phyloP scores from a whole-genome alignment of 257 asterid genomes.

The Coffea canephora region DNA sequence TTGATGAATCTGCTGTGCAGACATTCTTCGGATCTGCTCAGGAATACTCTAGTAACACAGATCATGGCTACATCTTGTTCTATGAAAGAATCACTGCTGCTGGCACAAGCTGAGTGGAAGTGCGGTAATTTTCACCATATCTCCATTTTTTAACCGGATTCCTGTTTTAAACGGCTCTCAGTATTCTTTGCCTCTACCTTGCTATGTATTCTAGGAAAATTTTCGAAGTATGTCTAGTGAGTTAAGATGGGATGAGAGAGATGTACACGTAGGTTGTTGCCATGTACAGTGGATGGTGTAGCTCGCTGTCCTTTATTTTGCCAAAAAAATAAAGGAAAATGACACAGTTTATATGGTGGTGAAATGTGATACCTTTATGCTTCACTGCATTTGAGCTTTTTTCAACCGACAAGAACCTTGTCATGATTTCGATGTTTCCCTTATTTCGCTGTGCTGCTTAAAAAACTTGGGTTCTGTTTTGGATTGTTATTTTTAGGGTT shows the following conservation, averaged over 20 bases:
- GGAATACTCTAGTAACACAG: slow-evolving; percentile 80
- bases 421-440: background rate
- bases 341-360: slow-evolving; percentile 16
- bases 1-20: slow-evolving; percentile 81
- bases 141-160: slow-evolving; percentile 29
- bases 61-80: slow-evolving; percentile 80
- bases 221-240: slow-evolving; percentile 12
- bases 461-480: too few species aligned
- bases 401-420: background rate
- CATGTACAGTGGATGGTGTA: slow-evolving; percentile 40
- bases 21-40: slow-evolving; percentile 86
- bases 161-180: slow-evolving; percentile 14
- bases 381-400: background rate
- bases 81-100: slow-evolving; percentile 52
- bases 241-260: slow-evolving; percentile 27
- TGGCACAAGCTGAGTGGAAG: slow-evolving; percentile 42
- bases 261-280: slow-evolving; percentile 31
- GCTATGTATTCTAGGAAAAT: slow-evolving; percentile 19
- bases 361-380: slow-evolving; percentile 2
- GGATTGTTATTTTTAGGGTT: too few species aligned
- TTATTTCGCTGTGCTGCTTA: background rate
- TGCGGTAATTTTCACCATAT: slow-evolving; percentile 14
- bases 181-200: slow-evolving; percentile 22
- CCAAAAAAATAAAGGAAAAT: slow-evolving; percentile 27
- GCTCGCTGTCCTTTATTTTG: slow-evolving; percentile 31